These are phyloP conservation scores for Xylaria scruposa DNA, from an alignment of 495 filamentous ascomycete genomes.

Conservation along the genomic window DNA sequence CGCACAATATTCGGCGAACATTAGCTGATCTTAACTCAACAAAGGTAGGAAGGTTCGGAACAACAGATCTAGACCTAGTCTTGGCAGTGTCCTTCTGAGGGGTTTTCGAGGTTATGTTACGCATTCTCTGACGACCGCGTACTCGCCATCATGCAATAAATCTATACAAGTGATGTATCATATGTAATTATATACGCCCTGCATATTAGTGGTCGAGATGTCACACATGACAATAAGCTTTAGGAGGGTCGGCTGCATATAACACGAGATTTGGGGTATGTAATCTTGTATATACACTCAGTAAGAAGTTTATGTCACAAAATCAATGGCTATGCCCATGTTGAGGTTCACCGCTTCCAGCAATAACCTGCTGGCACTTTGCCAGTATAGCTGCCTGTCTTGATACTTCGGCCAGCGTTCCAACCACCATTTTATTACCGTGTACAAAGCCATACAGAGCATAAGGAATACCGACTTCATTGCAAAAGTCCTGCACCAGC, in stretches of 20 bases:
- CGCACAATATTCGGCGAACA: neutral
- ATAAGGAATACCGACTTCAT: constrained; percentile 91
- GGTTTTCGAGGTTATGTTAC: neutral
- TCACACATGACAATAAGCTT: constrained; percentile 4
- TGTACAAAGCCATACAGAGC: constrained; percentile 92
- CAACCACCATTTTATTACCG: constrained; percentile 88
- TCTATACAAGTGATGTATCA: neutral
- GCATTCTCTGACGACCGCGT: neutral
- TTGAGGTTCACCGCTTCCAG: constrained; percentile 43
- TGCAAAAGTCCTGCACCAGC: constrained; percentile 86
- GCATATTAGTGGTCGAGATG: neutral
- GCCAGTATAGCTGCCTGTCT: constrained; percentile 87
- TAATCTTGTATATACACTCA: constrained; percentile 13
- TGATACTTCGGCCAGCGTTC: constrained; percentile 81
- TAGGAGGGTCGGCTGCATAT: neutral
- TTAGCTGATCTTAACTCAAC: neutral
- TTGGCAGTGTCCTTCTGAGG: neutral
- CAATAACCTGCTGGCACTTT: constrained; percentile 77
- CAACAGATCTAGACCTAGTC: neutral
- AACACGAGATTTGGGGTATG: constrained; percentile 26
- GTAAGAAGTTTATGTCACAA: constrained; percentile 9
- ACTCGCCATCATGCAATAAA: neutral
- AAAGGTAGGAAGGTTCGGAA: neutral
- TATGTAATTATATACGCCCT: neutral
- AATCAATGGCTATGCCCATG: constrained; percentile 45